These are phyloP conservation scores for Starmerella etchellsii DNA, from an alignment of 805 yeast genomes.

Conservation along the genomic window DNA sequence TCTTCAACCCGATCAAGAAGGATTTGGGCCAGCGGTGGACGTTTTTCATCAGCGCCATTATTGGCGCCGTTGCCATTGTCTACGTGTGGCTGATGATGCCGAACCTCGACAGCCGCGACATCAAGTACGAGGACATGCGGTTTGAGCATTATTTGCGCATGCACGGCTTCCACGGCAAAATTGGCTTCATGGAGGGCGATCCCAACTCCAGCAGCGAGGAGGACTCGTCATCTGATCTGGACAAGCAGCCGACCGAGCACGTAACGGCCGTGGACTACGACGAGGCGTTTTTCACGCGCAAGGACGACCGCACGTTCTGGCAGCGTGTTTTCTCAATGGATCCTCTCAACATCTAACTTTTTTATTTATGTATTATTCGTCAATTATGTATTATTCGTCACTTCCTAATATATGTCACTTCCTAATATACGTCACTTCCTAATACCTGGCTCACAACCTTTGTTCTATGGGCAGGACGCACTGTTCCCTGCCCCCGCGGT, in stretches of 20 bases:
- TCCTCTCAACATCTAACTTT: constrained; percentile 6
- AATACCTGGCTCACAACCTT: too few relatives aligned
- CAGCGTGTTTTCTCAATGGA: constrained; percentile 10
- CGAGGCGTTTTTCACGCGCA: neutral
- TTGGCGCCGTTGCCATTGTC: constrained; percentile 53
- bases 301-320: constrained; percentile 3
- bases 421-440: too few relatives aligned
- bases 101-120: constrained; percentile 53
- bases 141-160: constrained; percentile 46
- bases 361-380: neutral
- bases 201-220: neutral
- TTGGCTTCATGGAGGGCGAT: constrained; percentile 25
- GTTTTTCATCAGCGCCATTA: constrained; percentile 61
- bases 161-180: constrained; percentile 43
- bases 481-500: too few relatives aligned
- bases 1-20: constrained; percentile 53
- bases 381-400: too few relatives aligned
- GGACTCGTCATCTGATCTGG: neutral
- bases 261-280: neutral
- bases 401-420: too few relatives aligned
- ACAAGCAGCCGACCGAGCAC: neutral
- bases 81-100: constrained; percentile 53
- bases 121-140: constrained; percentile 46
- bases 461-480: too few relatives aligned
- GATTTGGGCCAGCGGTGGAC: constrained; percentile 62